Evolutionary conservation across 495 filamentous ascomycete species (phyloP).

Genomic region (Xylaria bambusicola): DNA sequence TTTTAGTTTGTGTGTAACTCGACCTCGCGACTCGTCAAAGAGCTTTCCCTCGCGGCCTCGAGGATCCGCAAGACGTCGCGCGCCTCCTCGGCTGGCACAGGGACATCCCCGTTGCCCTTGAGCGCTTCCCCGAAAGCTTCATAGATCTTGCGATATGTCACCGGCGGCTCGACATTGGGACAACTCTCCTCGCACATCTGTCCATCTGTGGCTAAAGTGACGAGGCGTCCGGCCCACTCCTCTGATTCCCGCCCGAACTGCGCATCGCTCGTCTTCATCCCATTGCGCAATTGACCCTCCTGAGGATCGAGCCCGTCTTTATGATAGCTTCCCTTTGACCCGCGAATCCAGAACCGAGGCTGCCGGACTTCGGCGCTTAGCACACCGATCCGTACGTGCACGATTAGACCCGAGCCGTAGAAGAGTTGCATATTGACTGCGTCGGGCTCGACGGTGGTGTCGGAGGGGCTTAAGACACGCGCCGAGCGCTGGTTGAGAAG

Average conservation of each 20-base stretch:
- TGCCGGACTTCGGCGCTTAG: conserved; percentile 71
- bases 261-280: conserved; percentile 62
- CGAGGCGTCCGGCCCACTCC: conserved; percentile 44
- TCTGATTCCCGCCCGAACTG: conserved; percentile 67
- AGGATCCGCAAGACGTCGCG: conserved; percentile 73
- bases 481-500: conserved; percentile 65
- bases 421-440: conserved; percentile 68
- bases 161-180: conserved; percentile 67
- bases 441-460: conserved; percentile 64
- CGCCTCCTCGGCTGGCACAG: conserved; percentile 71
- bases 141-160: conserved; percentile 76
- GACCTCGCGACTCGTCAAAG: conserved; percentile 62
- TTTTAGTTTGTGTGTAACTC: conserved; percentile 34
- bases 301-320: conserved; percentile 80
- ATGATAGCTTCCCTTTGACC: conserved; percentile 77
- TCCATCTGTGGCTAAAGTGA: conserved; percentile 40
- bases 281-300: conserved; percentile 76
- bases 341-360: conserved; percentile 77
- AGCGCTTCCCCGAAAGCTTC: conserved; percentile 67
- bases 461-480: conserved; percentile 37
- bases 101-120: conserved; percentile 59
- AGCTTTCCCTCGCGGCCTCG: conserved; percentile 71
- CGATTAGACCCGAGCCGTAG: conserved; percentile 61
- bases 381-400: conserved; percentile 69
- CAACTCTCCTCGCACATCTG: conserved; percentile 42